phyloP scores from a whole-genome alignment of 2,329 filamentous ascomycete genomes.

The Penicillium sumatraense region DNA sequence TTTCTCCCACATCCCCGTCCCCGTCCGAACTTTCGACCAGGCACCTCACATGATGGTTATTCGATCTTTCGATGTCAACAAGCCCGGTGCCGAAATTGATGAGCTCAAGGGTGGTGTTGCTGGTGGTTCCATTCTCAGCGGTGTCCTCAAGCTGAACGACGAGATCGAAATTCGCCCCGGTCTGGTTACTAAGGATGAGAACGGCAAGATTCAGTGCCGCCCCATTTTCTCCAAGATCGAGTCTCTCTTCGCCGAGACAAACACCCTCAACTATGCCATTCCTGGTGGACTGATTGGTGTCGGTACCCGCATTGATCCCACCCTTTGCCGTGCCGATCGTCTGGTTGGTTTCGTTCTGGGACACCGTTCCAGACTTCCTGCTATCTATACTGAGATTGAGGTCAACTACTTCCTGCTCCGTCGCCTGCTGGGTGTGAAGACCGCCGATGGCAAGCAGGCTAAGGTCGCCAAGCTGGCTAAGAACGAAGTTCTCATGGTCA shows the following conservation, averaged over 20 bases:
- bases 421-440: slow-evolving; percentile 92
- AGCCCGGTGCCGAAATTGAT: slow-evolving; percentile 97
- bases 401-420: slow-evolving; percentile 99
- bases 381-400: slow-evolving; percentile 98
- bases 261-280: slow-evolving; percentile 97
- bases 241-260: slow-evolving; percentile 94
- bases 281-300: slow-evolving; percentile 98
- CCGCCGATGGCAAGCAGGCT: slow-evolving; percentile 96
- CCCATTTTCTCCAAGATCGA: slow-evolving; percentile 96
- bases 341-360: slow-evolving; percentile 97
- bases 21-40: slow-evolving; percentile 84
- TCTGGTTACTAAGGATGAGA: slow-evolving; percentile 93
- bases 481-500: slow-evolving; percentile 99
- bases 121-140: slow-evolving; percentile 93
- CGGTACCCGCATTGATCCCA: slow-evolving; percentile 95
- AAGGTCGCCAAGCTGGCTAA: slow-evolving; percentile 98
- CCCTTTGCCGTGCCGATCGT: slow-evolving; percentile 97
- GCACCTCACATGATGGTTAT: slow-evolving; percentile 99
- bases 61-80: slow-evolving; percentile 99
- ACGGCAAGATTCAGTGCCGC: slow-evolving; percentile 92
- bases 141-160: slow-evolving; percentile 94
- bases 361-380: slow-evolving; percentile 87
- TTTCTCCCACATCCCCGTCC: slow-evolving; percentile 92
- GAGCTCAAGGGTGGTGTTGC: slow-evolving; percentile 98
- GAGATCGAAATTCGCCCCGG: slow-evolving; percentile 99